A percentile compares a stretch with the other conserved stretches of the same genome.
phyloP scores from a whole-genome alignment of 805 yeast species.

The Debaryomyces hansenii region DNA sequence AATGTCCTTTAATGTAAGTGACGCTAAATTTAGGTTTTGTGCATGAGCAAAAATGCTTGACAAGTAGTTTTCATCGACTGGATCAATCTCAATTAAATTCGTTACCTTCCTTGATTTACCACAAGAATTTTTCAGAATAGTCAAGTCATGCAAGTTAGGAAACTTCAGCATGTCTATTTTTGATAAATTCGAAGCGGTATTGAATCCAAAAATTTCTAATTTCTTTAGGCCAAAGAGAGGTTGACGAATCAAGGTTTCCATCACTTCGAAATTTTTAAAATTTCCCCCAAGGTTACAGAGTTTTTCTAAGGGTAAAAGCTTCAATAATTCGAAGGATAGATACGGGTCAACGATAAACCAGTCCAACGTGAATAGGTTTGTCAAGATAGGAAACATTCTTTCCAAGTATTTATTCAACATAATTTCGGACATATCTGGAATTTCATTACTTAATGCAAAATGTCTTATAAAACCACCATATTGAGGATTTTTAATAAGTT shows the following conservation, averaged over 20 bases:
- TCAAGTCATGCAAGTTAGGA: constrained; percentile 4
- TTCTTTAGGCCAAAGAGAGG: constrained; percentile 9
- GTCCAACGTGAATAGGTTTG: constrained; percentile 13
- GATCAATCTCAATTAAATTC: constrained; percentile 7
- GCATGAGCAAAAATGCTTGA: background rate
- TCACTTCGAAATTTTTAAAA: constrained; percentile 13
- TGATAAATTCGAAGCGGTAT: constrained; percentile 1
- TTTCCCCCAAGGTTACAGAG: constrained; percentile 15
- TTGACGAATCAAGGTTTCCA: constrained; percentile 1
- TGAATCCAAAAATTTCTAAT: constrained; percentile 14
- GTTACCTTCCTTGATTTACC: constrained; percentile 6
- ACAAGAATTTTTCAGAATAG: constrained; percentile 1
- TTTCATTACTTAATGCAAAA: constrained; percentile 9
- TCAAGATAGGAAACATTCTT: constrained; percentile 14
- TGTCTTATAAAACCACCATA: constrained; percentile 13
- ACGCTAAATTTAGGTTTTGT: constrained; percentile 2
- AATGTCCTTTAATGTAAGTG: constrained; percentile 10
- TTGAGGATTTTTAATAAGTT: constrained; percentile 8
- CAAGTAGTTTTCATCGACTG: constrained; percentile 5
- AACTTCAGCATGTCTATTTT: constrained; percentile 1
- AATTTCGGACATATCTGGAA: constrained; percentile 27
- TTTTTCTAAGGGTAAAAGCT: constrained; percentile 11
- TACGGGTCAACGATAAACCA: constrained; percentile 19
- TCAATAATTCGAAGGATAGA: constrained; percentile 13
- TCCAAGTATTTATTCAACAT: constrained; percentile 15